phyloP scores from a whole-genome alignment of 805 yeast species.

The Lipomyces starkeyi region DNA sequence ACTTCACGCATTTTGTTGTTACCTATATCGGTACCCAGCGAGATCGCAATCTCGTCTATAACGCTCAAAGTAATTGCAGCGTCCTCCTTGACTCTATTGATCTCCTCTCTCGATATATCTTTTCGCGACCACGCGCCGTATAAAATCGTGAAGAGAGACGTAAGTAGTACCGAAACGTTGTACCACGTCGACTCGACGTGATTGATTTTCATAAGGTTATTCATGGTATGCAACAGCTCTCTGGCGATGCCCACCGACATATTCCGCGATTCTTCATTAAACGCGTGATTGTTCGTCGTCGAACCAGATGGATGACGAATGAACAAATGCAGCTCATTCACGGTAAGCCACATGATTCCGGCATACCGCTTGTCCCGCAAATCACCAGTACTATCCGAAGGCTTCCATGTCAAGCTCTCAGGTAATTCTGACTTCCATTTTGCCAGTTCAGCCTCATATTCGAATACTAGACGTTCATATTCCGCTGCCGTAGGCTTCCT shows the following conservation, averaged over 20 bases:
- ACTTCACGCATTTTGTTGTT: conserved; percentile 26
- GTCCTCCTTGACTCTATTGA: conserved; percentile 26
- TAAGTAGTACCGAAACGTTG: conserved; percentile 22
- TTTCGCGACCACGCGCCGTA: conserved; percentile 33
- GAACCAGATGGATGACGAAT: conserved; percentile 37
- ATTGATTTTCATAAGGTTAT: conserved; percentile 30
- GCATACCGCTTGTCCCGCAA: conserved; percentile 29
- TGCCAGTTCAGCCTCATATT: conserved; percentile 25
- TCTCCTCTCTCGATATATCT: conserved; percentile 23
- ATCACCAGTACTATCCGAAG: conserved; percentile 23
- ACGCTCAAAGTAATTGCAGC: conserved; percentile 20
- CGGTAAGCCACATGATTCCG: conserved; percentile 33
- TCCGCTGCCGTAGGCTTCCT: conserved; percentile 26
- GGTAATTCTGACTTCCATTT: conserved; percentile 23
- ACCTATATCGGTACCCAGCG: conserved; percentile 20
- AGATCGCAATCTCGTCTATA: conserved; percentile 24
- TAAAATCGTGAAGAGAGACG: conserved; percentile 30
- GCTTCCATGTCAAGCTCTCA: conserved; percentile 25
- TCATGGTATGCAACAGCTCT: conserved; percentile 27
- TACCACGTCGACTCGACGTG: conserved; percentile 33
- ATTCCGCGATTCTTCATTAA: conserved; percentile 17
- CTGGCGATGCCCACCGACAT: conserved; percentile 27
- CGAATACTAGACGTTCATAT: conserved; percentile 29
- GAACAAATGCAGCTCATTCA: conserved; percentile 27
- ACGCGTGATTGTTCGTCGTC: conserved; percentile 23